Percentiles rank a stretch among this genome's conserved stretches.
Conservation (phyloP, 495 filamentous ascomycete genomes). For the Lasiosphaeris hirsuta region DNA sequence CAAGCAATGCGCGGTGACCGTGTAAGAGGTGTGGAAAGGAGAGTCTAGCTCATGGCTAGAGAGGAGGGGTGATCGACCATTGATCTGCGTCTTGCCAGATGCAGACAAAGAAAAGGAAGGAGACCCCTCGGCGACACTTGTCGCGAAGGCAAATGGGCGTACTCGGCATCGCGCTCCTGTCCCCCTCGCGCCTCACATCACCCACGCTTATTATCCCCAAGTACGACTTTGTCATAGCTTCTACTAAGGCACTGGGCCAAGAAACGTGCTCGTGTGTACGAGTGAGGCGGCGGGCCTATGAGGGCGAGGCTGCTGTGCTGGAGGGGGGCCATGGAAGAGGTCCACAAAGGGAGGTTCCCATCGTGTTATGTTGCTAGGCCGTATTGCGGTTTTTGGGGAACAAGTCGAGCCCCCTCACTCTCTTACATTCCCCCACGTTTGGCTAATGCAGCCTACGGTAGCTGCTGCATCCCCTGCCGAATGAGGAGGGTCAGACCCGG, state of each 20-base stretch:
- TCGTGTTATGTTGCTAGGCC: no score
- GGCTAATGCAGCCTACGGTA: conserved; percentile 28
- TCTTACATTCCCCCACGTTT: conserved; percentile 38
- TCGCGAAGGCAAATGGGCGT: no score
- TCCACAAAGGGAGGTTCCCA: no score
- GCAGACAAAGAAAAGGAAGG: background rate
- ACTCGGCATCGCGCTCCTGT: no score
- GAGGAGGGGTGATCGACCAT: conserved; percentile 1
- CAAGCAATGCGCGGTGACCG: no score
- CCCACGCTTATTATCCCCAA: no score
- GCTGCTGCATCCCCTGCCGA: conserved; percentile 19
- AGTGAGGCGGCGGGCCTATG: background rate
- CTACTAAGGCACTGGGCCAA: background rate
- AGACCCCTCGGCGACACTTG: background rate
- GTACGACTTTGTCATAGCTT: conserved; percentile 5
- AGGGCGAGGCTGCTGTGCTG: no score
- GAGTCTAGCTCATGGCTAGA: background rate
- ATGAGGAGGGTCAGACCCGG: conserved; percentile 5
- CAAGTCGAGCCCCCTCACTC: conserved; percentile 9
- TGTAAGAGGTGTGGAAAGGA: no score
- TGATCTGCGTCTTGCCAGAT: background rate
- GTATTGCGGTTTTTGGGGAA: background rate
- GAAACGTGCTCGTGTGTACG: background rate
- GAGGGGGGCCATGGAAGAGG: no score
- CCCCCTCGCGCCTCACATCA: no score